phyloP scores from a whole-genome alignment of 1,139 yeast species.

The Citeromyces siamensis region DNA sequence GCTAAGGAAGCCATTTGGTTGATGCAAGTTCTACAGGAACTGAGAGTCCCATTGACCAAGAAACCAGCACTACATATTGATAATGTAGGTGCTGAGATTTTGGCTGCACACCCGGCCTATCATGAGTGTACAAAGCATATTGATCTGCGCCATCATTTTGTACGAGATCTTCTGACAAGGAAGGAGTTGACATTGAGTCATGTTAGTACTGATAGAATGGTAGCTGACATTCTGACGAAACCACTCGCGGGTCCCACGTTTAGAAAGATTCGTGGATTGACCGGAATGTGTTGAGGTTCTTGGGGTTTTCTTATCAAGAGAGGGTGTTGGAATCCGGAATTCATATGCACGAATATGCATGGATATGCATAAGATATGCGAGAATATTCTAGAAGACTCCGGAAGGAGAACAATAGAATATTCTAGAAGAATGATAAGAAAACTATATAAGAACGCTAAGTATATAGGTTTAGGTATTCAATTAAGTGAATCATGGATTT shows the following conservation, averaged over 20 bases:
- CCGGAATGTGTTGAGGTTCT: background rate
- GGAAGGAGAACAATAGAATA: too few relatives aligned
- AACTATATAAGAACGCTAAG: too few relatives aligned
- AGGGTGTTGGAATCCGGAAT: background rate
- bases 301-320: constrained; percentile 1
- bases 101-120: constrained; percentile 9
- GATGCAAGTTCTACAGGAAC: background rate
- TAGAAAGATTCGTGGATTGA: constrained; percentile 1
- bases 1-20: constrained; percentile 2
- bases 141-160: constrained; percentile 9
- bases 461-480: too few relatives aligned
- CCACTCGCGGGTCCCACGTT: constrained; percentile 5
- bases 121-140: constrained; percentile 10
- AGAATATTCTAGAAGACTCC: too few relatives aligned
- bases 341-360: too few relatives aligned
- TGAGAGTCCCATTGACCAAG: background rate
- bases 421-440: too few relatives aligned
- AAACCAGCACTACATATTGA: constrained; percentile 6
- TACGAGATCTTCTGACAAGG: constrained; percentile 4
- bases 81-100: constrained; percentile 9
- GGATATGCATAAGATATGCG: background rate
- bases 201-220: constrained; percentile 5
- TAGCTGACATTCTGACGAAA: constrained; percentile 7
- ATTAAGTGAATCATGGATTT: too few relatives aligned
- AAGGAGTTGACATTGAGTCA: constrained; percentile 5